Percentiles rank a stretch among this genome's conserved stretches.
Evolutionary conservation across 306 rosid genomes (phyloP).

Genomic region (Fagus sylvatica): DNA sequence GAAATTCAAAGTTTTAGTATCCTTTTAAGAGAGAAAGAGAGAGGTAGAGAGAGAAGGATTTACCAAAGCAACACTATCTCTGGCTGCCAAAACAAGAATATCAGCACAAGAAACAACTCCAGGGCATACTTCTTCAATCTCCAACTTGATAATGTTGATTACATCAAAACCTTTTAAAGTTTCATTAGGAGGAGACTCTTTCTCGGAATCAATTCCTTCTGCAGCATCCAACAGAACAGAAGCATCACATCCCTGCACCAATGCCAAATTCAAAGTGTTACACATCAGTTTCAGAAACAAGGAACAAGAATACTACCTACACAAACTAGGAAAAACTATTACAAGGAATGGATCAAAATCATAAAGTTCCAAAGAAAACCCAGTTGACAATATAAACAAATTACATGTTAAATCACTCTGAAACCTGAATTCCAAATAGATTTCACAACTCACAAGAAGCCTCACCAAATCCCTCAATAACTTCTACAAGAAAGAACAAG

Average conservation of each 20-base stretch:
- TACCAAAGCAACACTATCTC: conserved; percentile 44
- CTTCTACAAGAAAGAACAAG: not conserved
- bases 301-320: not conserved
- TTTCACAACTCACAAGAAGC: not conserved
- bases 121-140: conserved; percentile 43
- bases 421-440: not conserved
- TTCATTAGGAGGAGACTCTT: conserved; percentile 35
- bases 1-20: conserved; percentile 16
- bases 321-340: not conserved
- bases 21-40: not conserved
- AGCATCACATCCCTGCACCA: conserved; percentile 49
- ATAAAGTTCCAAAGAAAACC: not conserved
- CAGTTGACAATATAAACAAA: too few relatives aligned
- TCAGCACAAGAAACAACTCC: conserved; percentile 47
- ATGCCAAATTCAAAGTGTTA: conserved; percentile 3
- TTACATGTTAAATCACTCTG: not conserved
- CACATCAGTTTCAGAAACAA: not conserved
- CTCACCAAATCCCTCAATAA: not conserved
- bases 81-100: conserved; percentile 47
- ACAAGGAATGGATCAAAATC: not conserved
- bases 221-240: conserved; percentile 41
- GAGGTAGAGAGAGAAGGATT: not conserved
- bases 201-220: conserved; percentile 34
- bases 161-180: conserved; percentile 42
- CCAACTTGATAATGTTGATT: conserved; percentile 37